Evolutionary conservation across 176 grass and related monocot genomes (phyloP).

Genomic region (Otatea glauca): DNA sequence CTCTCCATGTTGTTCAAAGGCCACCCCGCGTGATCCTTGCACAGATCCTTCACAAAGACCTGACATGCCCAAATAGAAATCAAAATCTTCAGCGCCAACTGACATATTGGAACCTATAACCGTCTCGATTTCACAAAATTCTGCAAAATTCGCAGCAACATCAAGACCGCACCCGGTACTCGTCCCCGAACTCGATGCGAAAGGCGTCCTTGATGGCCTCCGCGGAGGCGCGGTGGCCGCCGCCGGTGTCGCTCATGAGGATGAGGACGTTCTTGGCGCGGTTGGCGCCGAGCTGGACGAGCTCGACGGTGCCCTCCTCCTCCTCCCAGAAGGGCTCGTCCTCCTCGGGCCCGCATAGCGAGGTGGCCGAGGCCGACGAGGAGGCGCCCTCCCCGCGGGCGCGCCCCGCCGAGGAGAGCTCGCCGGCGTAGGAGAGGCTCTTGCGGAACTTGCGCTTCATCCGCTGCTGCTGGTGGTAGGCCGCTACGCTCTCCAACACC

Average conservation of each 20-base stretch:
- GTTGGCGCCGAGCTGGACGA: slow-evolving; percentile 87
- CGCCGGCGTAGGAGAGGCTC: slow-evolving; percentile 66
- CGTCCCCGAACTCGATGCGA: slow-evolving; percentile 90
- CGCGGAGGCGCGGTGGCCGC: slow-evolving; percentile 87
- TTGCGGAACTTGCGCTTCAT: slow-evolving; percentile 57
- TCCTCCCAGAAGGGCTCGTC: slow-evolving; percentile 93
- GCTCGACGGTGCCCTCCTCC: slow-evolving; percentile 94
- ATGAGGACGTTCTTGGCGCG: slow-evolving; percentile 92
- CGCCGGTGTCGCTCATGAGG: slow-evolving; percentile 97
- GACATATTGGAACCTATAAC: neutral
- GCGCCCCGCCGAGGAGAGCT: slow-evolving; percentile 45
- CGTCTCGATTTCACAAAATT: neutral
- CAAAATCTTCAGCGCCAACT: neutral
- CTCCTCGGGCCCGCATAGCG: slow-evolving; percentile 54
- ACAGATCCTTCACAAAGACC: slow-evolving; percentile 97
- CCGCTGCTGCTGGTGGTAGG: slow-evolving; percentile 80
- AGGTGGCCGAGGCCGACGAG: slow-evolving; percentile 27
- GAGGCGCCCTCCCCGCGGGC: slow-evolving; percentile 25
- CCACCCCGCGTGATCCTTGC: slow-evolving; percentile 97
- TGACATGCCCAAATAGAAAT: slow-evolving; percentile 28
- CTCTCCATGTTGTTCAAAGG: slow-evolving; percentile 97
- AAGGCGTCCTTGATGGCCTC: slow-evolving; percentile 96
- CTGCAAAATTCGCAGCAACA: neutral
- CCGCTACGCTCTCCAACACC: slow-evolving; percentile 78
- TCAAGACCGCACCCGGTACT: slow-evolving; percentile 57